Conservation (phyloP, 768 basidiomycete genomes). For the Suillus lakei region DNA sequence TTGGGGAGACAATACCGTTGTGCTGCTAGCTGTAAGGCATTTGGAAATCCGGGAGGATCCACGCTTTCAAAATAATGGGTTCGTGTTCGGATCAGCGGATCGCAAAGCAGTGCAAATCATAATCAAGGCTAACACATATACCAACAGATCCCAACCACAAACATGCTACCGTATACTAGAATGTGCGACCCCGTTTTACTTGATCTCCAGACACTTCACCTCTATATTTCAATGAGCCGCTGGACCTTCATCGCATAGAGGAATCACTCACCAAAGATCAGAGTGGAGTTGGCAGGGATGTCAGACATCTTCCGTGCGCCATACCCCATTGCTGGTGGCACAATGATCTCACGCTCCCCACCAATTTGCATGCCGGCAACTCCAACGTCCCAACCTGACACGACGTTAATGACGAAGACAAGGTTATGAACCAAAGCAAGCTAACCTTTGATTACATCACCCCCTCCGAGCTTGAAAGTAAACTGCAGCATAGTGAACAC, state of each 20-base stretch:
- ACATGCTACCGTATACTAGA: background rate
- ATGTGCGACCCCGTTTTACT: slow-evolving; percentile 40
- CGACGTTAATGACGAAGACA: slow-evolving; percentile 11
- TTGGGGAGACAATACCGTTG: background rate
- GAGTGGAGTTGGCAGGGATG: slow-evolving; percentile 82
- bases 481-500: slow-evolving; percentile 48
- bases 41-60: too few relatives aligned
- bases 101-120: background rate
- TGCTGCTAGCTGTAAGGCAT: background rate
- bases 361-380: slow-evolving; percentile 90
- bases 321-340: slow-evolving; percentile 74
- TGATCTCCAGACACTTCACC: slow-evolving; percentile 73
- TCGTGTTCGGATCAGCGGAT: background rate
- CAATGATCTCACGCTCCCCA: slow-evolving; percentile 81
- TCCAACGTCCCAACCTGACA: slow-evolving; percentile 87
- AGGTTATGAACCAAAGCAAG: background rate
- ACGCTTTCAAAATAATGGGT: background rate
- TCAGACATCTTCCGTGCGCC: slow-evolving; percentile 62
- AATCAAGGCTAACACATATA: background rate
- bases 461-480: slow-evolving; percentile 78
- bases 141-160: background rate
- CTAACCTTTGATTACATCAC: slow-evolving; percentile 91
- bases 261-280: slow-evolving; percentile 71
- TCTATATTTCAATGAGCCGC: slow-evolving; percentile 44
- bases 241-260: background rate